Evolutionary conservation across 75 land plant genomes (phyloP), one percentile per base, ranked within the genome.

Genomic region (Gnetum montanum): DNA sequence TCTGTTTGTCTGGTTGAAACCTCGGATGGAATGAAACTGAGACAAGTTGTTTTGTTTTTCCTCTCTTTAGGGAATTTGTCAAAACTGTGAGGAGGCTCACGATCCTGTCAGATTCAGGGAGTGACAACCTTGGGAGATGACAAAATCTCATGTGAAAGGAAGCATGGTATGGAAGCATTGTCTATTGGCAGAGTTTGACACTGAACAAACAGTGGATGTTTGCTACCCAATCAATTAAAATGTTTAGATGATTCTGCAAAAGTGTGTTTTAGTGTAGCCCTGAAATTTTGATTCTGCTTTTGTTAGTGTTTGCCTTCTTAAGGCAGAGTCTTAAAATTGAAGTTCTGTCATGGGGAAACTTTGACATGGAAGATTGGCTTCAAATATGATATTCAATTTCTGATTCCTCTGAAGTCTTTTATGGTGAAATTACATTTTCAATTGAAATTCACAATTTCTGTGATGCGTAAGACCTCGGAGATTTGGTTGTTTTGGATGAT

Each of bases 11-110:
- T n/a, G n/a, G n/a, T n/a, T n/a, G n/a, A n/a, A n/a, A n/a, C n/a
- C n/a, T n/a, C n/a, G n/a, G n/a, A n/a, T n/a, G n/a, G n/a, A n/a
- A 26, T 48, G 44, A 22, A 18, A 26, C 10, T 23, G 22, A 16
- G 27, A 27, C 49, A 41, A 30, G 27, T 11, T 57, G 16, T 44
- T 27, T 46, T 43, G 1, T 20, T 40, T 4, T 40, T 36, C 37
- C 41, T 13, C 2, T 49, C 23, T 23, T 49, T 49, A 81, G 84
- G 58, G 79, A 65, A 27, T 81, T 81, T 58, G 55, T 59, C 56
- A 71, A 66, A 51, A 65, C 61, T 10, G 76, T 74, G 4, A 68
- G 62, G 48, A 76, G 76, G 36, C 62, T 81, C 13, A 81, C 75
- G 10, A 72, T 81, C 37, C 22, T 63, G 31, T 52, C 57, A 24